These are phyloP conservation scores for Dothideomycetes sp. DNA, from an alignment of 2,329 filamentous ascomycete species.

Conservation along the genomic window DNA sequence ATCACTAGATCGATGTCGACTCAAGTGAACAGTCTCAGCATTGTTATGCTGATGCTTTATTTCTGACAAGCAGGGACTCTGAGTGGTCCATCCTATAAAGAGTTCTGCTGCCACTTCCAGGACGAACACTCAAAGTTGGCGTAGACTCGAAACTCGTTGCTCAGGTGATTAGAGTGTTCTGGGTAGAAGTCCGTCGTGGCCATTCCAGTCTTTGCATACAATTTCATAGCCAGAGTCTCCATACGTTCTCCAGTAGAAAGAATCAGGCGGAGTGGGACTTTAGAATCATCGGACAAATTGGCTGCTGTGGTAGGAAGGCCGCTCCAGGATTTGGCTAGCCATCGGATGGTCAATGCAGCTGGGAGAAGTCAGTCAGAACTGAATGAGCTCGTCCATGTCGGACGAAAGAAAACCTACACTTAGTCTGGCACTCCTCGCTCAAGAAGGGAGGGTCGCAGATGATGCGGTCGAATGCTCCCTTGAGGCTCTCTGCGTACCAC, in stretches of 20 bases:
- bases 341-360: constrained; percentile 67
- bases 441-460: constrained; percentile 73
- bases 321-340: constrained; percentile 48
- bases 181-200: constrained; percentile 58
- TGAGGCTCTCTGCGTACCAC: constrained; percentile 38
- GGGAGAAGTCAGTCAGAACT: too few species aligned
- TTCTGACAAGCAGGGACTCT: not conserved
- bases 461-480: constrained; percentile 55
- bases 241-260: constrained; percentile 72
- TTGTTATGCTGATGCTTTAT: too few species aligned
- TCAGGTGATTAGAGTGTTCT: constrained; percentile 58
- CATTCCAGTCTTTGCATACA: constrained; percentile 56
- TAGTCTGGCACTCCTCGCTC: constrained; percentile 70
- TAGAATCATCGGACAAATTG: constrained; percentile 10
- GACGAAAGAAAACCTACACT: constrained; percentile 38
- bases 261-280: constrained; percentile 37
- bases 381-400: too few species aligned
- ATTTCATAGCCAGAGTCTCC: constrained; percentile 49
- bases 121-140: constrained; percentile 59
- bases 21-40: too few species aligned
- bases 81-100: not conserved
- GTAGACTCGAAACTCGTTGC: constrained; percentile 74
- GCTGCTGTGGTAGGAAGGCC: not conserved
- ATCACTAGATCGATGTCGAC: too few species aligned
- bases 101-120: constrained; percentile 21